Base-by-base conservation (phyloP, 139 green algal genomes). In the Chlamydomonas sp. region DNA sequence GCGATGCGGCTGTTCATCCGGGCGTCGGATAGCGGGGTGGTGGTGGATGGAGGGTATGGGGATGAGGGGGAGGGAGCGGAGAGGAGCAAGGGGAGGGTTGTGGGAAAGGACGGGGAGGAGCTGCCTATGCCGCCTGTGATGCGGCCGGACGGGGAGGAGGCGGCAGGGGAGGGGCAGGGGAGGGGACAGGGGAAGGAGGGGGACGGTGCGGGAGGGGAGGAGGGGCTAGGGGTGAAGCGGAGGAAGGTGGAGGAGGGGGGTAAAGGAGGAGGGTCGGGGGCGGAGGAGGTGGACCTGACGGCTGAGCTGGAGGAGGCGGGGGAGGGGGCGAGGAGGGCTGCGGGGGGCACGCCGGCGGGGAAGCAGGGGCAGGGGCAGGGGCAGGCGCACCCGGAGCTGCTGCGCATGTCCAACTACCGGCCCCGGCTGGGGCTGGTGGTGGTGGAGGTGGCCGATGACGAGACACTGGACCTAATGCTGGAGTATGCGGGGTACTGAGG, bases 361-460 rank as follows among this genome's bases (percentile, higher is more conserved):
- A 20, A 17, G 59, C n/a, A 17, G 69, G 49, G 64, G 69, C 69
- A 7, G 69, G 69, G 12, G 18, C 10, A 9, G 83, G 31, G 7
- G 16, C 31, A 31, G 73, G 18, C 6, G 60, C 1, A 49, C 16
- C 73, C 83, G 0, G 73, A 75, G 73, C 73, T 80, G 31, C 62
- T 87, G 62, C 83, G 73, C 5, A 80, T 87, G 83, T 87, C 83
- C 1, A 73, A 18, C 4, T 87, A 87, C 15, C 83, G 80, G 71
- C 83, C 83, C 1, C 60, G 73, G 15, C 15, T 80, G 71, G 83
- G 83, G 62, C 73, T 87, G 61, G 63, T 87, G 73, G 8, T 73
- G 12, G 59, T 87, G 61, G 83, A 87, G 83, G 75, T 87, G 18
- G 73, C 80, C n/a, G 83, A 87, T 49, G 83, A 87, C 3, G 72